Evolutionary conservation across 2,329 filamentous ascomycete genomes (phyloP), one percentile per base, ranked within the genome.

Genomic region (Diaporthe ampelina): DNA sequence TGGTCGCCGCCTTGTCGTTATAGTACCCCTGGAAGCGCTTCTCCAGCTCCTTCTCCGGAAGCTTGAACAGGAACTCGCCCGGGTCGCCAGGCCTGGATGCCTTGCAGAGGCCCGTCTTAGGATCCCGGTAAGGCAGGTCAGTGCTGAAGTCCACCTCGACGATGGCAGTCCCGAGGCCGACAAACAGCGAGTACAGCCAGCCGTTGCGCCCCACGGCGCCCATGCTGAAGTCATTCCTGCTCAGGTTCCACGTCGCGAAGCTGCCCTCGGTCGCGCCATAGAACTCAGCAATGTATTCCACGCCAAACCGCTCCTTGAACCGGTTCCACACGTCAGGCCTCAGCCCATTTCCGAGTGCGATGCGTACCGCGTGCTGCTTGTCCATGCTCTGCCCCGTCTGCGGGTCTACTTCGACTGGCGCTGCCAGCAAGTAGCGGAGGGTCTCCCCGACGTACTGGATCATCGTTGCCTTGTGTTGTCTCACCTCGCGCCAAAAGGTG

Each of bases 391-490:
- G 90, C 26, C 92, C 92, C 0, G 92, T 94, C 9, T 81, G 81
- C 0, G 91, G 87, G 77, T 95, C 91, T 35, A 86, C 82, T 72
- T 92, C 87, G 0, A 90, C 86, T 2, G 93, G 89, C 0, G 91
- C 90, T 0, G 93, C 88, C 15, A 97, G 87, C 5, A 97, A 88
- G 81, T 97, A 97, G 8, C 95, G 92, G 77, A 94, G 93, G 0
- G 94, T 96, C 82, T 97, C 95, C 70, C 95, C 95, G 19, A 97
- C 95, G 80, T 97, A 97, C 81, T 97, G 94, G 76, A 97, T 92
- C 5, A 92, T 88, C 1, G 94, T 97, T 26, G 94, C 93, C 11
- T 92, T 85, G 65, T 89, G 90, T 58, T 89, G 88, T n/a, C 93
- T 89, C 21, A 93, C 92, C 72, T 96, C 94, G 21, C 90, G 85